phyloP scores from a whole-genome alignment of 2,329 filamentous ascomycete genomes.

The Colletotrichum karsti region DNA sequence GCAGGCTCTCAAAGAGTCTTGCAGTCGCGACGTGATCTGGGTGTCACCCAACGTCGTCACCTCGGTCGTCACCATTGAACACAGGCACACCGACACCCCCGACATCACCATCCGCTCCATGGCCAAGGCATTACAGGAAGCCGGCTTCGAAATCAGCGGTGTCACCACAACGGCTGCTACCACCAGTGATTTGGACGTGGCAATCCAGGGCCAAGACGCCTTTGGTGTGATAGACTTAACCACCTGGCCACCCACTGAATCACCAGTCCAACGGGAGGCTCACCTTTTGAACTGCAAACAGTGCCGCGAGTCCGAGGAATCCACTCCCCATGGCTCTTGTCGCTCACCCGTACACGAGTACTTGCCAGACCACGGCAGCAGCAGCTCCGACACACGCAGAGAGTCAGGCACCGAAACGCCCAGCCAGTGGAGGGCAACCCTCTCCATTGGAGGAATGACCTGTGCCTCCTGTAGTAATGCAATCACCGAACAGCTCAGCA shows the following conservation, averaged over 20 bases:
- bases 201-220: constrained; percentile 32
- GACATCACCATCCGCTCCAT: constrained; percentile 53
- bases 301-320: constrained; percentile 40
- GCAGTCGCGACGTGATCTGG: constrained; percentile 57
- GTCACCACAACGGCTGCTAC: constrained; percentile 48
- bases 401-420: constrained; percentile 4
- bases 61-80: constrained; percentile 71
- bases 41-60: constrained; percentile 77
- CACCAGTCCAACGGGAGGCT: constrained; percentile 30
- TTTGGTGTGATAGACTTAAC: constrained; percentile 29
- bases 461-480: constrained; percentile 74
- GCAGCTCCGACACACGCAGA: constrained; percentile 1
- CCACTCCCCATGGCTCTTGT: not conserved
- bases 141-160: constrained; percentile 67
- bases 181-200: constrained; percentile 33
- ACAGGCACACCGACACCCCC: constrained; percentile 49
- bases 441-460: constrained; percentile 78
- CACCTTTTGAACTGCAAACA: constrained; percentile 55
- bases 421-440: constrained; percentile 53
- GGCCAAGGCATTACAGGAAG: constrained; percentile 58
- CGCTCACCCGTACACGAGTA: not conserved
- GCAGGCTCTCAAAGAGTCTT: constrained; percentile 59
- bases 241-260: constrained; percentile 15
- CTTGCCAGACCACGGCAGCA: not conserved
- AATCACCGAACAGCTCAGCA: constrained; percentile 67